A percentile compares a stretch with the other conserved stretches of the same genome.
These are phyloP conservation scores for Ceratobasidium sp. DNA, from an alignment of 1,284 basidiomycete species.

Conservation along the genomic window DNA sequence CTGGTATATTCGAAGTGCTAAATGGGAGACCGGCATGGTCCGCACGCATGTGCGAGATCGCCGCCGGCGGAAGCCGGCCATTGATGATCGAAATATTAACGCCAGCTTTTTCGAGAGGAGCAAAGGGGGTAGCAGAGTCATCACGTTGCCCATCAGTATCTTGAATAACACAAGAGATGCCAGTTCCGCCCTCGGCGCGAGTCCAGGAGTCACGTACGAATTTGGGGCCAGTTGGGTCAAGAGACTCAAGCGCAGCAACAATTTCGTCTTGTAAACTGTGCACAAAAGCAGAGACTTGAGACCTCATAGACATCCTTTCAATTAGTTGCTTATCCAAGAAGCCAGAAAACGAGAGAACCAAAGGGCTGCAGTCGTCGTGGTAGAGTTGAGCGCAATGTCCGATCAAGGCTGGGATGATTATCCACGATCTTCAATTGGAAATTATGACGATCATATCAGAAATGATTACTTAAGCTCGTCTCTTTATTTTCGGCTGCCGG, in stretches of 20 bases:
- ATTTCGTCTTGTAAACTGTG: slow-evolving; percentile 86
- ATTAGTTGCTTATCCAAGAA: not conserved
- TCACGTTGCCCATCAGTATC: slow-evolving; percentile 63
- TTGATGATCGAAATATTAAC: slow-evolving; percentile 96
- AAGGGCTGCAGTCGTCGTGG: not conserved
- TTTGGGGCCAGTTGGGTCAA: slow-evolving; percentile 78
- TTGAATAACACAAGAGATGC: slow-evolving; percentile 90
- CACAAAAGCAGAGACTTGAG: slow-evolving; percentile 86
- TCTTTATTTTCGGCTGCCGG: too few species aligned
- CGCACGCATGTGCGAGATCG: slow-evolving; percentile 88
- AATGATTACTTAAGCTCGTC: too few species aligned
- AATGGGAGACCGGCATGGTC: slow-evolving; percentile 87
- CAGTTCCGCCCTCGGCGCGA: slow-evolving; percentile 86
- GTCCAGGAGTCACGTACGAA: slow-evolving; percentile 94
- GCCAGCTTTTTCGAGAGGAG: slow-evolving; percentile 91
- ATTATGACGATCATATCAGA: too few species aligned
- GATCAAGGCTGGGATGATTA: not conserved
- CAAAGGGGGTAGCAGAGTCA: slow-evolving; percentile 51
- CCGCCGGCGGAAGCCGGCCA: slow-evolving; percentile 76
- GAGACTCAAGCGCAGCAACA: slow-evolving; percentile 80
- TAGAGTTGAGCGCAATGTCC: not conserved
- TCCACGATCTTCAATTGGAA: too few species aligned
- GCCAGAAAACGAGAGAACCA: not conserved
- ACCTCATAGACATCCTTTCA: slow-evolving; percentile 70
- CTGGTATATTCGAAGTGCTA: slow-evolving; percentile 61